A percentile compares a stretch with the other conserved stretches of the same genome.
Evolutionary conservation across 2,329 filamentous ascomycete genomes (phyloP).

Genomic region (Didymella segeticola): DNA sequence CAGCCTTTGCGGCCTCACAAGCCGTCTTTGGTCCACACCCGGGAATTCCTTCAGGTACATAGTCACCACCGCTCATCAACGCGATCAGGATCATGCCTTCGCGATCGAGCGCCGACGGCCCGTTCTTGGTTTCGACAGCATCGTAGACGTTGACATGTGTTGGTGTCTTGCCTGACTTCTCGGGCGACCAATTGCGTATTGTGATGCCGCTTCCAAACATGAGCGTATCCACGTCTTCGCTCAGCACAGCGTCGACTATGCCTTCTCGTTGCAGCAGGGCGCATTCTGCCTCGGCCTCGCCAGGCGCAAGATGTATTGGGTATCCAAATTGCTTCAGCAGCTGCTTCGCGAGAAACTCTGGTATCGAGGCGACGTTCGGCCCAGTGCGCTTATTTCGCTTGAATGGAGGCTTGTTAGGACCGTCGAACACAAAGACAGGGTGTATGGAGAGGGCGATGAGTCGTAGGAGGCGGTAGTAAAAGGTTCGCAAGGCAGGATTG

Average conservation of each 20-base stretch:
- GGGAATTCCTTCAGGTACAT: slow-evolving; percentile 84
- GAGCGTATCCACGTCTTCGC: slow-evolving; percentile 94
- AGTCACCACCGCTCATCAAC: slow-evolving; percentile 94
- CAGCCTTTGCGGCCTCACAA: slow-evolving; percentile 86
- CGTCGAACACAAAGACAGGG: slow-evolving; percentile 90
- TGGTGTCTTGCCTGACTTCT: slow-evolving; percentile 71
- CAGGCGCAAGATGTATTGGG: slow-evolving; percentile 82
- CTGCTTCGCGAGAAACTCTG: slow-evolving; percentile 80
- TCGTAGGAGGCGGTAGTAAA: slow-evolving; percentile 88
- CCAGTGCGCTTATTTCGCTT: slow-evolving; percentile 83
- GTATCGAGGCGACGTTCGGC: slow-evolving; percentile 68
- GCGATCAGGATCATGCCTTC: slow-evolving; percentile 94
- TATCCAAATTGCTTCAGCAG: slow-evolving; percentile 87
- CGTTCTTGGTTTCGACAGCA: slow-evolving; percentile 62
- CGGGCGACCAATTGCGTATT: slow-evolving; percentile 82
- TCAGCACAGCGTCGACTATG: slow-evolving; percentile 80
- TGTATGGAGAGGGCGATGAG: slow-evolving; percentile 80
- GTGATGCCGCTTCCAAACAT: slow-evolving; percentile 92
- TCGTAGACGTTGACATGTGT: slow-evolving; percentile 89
- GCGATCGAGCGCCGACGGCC: slow-evolving; percentile 70
- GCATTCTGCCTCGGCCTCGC: slow-evolving; percentile 96
- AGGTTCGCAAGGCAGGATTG: slow-evolving; percentile 87
- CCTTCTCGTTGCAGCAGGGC: slow-evolving; percentile 82
- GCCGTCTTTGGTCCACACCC: slow-evolving; percentile 88
- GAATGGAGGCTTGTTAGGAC: slow-evolving; percentile 80